Base-by-base conservation (phyloP, 306 rosid genomes). In the Lupinus albus region DNA sequence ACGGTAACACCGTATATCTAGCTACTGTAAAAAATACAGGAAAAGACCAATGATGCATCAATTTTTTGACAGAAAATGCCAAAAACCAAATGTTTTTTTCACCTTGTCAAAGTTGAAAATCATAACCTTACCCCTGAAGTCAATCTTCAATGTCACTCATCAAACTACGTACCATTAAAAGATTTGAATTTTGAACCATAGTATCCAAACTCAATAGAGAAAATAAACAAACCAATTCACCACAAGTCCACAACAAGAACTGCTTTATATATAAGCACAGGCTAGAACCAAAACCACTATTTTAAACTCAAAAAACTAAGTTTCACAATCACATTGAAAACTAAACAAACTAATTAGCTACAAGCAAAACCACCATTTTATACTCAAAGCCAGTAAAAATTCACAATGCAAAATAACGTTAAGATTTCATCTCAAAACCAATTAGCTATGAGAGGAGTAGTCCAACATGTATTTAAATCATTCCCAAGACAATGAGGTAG, bases 401-500 rank as follows among this genome's bases (percentile, higher is more conserved):
- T 35, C 60, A 55, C 30, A 81, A 80, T 67, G 83, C 88, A 83
- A 56, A 56, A 64, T n/a, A n/a, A n/a, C n/a, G n/a, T n/a, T n/a
- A n/a, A n/a, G n/a, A n/a, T n/a, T n/a, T n/a, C n/a, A n/a, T n/a
- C n/a, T n/a, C n/a, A n/a, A n/a, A n/a, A n/a, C n/a, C n/a, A n/a
- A n/a, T n/a, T n/a, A n/a, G n/a, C n/a, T n/a, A n/a, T n/a, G n/a
- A n/a, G n/a, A n/a, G n/a, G n/a, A n/a, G n/a, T n/a, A n/a, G n/a
- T n/a, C n/a, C n/a, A n/a, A n/a, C n/a, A n/a, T n/a, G n/a, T n/a
- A n/a, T n/a, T n/a, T n/a, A n/a, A n/a, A n/a, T n/a, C n/a, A n/a
- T n/a, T n/a, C n/a, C n/a, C n/a, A n/a, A n/a, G n/a, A n/a, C n/a
- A n/a, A n/a, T n/a, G n/a, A n/a, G n/a, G n/a, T n/a, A n/a, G n/a